Base-by-base conservation (phyloP, 2,329 filamentous ascomycete species). In the Boeremia exigua region DNA sequence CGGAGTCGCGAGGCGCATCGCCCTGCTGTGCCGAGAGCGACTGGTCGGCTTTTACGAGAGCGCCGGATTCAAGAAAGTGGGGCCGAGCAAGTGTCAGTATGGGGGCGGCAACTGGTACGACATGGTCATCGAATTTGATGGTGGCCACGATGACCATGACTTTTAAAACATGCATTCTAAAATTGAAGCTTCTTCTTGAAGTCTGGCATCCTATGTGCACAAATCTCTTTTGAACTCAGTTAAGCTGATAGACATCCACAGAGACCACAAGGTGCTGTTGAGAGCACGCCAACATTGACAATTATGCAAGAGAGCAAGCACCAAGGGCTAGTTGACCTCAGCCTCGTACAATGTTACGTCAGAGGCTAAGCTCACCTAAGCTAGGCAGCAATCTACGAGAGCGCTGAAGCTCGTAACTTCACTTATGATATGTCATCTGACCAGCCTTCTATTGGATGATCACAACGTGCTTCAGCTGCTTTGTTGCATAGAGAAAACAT, bases 51-150 rank as follows among this genome's bases (percentile, higher is more conserved):
- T 90, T 73, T 97, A 96, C 72, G 83, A 88, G 71, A 82, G 82
- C 83, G 91, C 63, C 86, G 73, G 91, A 0, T 96, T 95, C 72
- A 79, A 79, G 62, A 85, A 88, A 63, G 75, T 82, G 28, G 91
- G 92, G 0, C 78, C 81, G 45, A 95, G 91, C 73, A 78, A 84
- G 56, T 88, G 86, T 46, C 80, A 84, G 54, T 92, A 92, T 76
- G 89, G 88, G 17, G 91, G 91, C 33, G 90, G 91, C 29, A 88
- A 86, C 15, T 96, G 92, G 92, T 82, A 86, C 64, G 88, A 95
- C 72, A 87, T 96, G 90, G 89, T 92, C 5, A 42, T 74, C 37
- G 72, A 74, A 32, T 74, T 75, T 42, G 64, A 69, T 27, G 52
- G 54, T 27, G 59, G 47, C 25, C 47, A 58, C 3, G 56, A 63